Base-by-base conservation (phyloP, 2,329 filamentous ascomycete genomes). In the Torrubiellomyces zombiae region DNA sequence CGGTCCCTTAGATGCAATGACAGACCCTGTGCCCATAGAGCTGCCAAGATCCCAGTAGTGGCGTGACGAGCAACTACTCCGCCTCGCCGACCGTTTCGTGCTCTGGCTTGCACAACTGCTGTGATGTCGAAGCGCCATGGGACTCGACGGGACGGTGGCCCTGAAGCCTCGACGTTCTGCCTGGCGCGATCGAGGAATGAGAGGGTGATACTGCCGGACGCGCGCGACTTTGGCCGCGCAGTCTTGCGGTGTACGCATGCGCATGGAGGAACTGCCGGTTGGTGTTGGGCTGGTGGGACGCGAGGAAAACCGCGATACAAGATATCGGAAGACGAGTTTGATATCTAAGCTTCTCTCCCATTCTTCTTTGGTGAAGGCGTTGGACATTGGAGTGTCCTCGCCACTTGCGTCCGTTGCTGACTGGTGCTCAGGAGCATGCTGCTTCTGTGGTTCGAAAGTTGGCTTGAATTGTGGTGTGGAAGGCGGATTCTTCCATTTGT, bases 261-360 rank as follows among this genome's bases (percentile, higher is more conserved):
- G 50, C n/a, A 60, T 43, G 34, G 63, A 58, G 6, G 57, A 43
- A 8, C 56, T 58, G 10, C 56, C 53, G 21, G 57, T 42, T 9
- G 55, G 49, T 14, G 44, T 39, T 24, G 58, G 48, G 36, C 42
- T 49, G 32, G 55, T 48, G 27, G 50, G 45, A 6, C 56, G 54
- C 10, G 66, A 56, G 29, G 69, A 60, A 47, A 92, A 86, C 30
- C 80, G 73, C 11, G 70, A 77, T 29, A 75, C 69, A 16, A 93
- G 63, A 44, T 89, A 95, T 24, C 75, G 72, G 56, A 95, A 95
- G 17, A 95, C 79, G 47, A 93, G 77, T 44, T 78, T 79, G 35
- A 94, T 69, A 42, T 95, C 85, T 5, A 95, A 64, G 27, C 93
- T 80, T 31, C 76, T 74, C 51, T 95, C 85, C 89, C 89, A 98